Evolutionary conservation across 2,329 filamentous ascomycete genomes (phyloP).

Genomic region (Trichoderma hamatum): DNA sequence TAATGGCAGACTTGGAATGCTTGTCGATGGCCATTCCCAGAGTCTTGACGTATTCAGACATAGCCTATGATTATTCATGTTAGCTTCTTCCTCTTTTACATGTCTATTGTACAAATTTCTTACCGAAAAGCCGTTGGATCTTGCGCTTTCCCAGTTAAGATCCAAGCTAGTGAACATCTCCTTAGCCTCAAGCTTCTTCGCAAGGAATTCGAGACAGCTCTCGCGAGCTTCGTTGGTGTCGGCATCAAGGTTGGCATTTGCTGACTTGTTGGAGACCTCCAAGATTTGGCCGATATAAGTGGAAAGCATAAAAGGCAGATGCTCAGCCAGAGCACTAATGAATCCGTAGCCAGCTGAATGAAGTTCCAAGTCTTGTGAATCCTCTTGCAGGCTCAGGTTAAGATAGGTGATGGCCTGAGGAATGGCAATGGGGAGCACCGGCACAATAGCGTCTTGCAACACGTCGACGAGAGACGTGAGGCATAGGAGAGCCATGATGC

Average conservation of each 20-base stretch:
- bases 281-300: slow-evolving; percentile 74
- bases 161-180: slow-evolving; percentile 75
- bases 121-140: slow-evolving; percentile 63
- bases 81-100: background rate
- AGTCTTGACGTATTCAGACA: slow-evolving; percentile 69
- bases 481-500: slow-evolving; percentile 83
- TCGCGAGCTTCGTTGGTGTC: slow-evolving; percentile 66
- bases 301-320: slow-evolving; percentile 88
- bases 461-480: slow-evolving; percentile 89
- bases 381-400: slow-evolving; percentile 59
- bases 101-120: slow-evolving; percentile 36
- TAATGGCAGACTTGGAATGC: slow-evolving; percentile 76
- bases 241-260: slow-evolving; percentile 61
- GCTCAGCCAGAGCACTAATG: slow-evolving; percentile 75
- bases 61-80: slow-evolving; percentile 52
- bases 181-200: slow-evolving; percentile 75
- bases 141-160: slow-evolving; percentile 70
- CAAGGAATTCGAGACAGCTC: slow-evolving; percentile 73
- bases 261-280: slow-evolving; percentile 71
- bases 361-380: slow-evolving; percentile 61
- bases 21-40: slow-evolving; percentile 73
- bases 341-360: slow-evolving; percentile 84
- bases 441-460: slow-evolving; percentile 81
- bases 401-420: slow-evolving; percentile 74
- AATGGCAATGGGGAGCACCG: slow-evolving; percentile 76